Evolutionary conservation across 1,284 basidiomycete genomes (phyloP), one percentile per base, ranked within the genome.

Genomic region (Tilletia setariae): DNA sequence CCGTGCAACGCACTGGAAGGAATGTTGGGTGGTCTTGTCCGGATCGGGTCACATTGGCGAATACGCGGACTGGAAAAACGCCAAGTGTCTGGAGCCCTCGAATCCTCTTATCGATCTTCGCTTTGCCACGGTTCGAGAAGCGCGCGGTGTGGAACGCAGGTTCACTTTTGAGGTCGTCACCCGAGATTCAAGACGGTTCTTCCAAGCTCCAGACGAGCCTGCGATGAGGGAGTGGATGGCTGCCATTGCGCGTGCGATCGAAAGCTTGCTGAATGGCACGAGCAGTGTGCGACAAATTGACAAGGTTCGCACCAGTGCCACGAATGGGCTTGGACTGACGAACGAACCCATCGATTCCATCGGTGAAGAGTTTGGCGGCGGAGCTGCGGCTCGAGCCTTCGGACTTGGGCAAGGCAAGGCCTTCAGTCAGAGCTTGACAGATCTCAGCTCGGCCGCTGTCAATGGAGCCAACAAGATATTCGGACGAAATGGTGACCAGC

Each of bases 121-220:
- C 23, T 80, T 79, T 61, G 79, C 79, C 16, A 80, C 78, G 19
- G 79, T 80, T 11, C 71, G 79, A 7, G 76, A 78, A 53, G 74
- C 76, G 13, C 70, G 76, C 11, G 73, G 72, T 3, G 70, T 74
- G 40, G 73, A 84, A 40, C 74, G 75, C 56, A 61, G 72, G 79
- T 64, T 79, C 71, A 43, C 84, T 80, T 87, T 87, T 72, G 86
- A 86, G 76, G 83, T 87, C 25, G 83, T 86, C 25, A 86, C 86
- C 2, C 84, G 85, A 0, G 82, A 84, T 51, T 80, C 82, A 11
- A 77, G 85, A 23, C 73, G 86, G 35, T 79, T 86, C 72, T 87
- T 85, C 74, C 86, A 87, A 74, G 85, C 86, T 1, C 82, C 84
- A 0, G 84, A 83, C 1, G 84, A 85, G 6, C 70, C 76, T 0